Base-by-base conservation (phyloP, 129 eudicot genomes). In the Pseudognaphalium luteoalbum region DNA sequence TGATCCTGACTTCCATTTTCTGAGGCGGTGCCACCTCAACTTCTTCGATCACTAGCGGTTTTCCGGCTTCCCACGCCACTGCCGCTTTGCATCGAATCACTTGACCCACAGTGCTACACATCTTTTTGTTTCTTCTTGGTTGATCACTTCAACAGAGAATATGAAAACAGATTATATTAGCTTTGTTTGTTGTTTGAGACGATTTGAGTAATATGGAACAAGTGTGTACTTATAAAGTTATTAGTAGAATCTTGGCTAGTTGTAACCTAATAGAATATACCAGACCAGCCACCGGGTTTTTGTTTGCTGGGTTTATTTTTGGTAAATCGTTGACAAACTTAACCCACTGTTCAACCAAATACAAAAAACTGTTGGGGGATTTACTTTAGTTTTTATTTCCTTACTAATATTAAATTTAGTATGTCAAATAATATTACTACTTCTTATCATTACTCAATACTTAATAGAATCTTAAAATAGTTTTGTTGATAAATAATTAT, bases 21-120 rank as follows among this genome's bases (percentile, higher is more conserved):
- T 88, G 90, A 6, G 92, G 97, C 21, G 97, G 97, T 25, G 89
- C 92, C 77, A 88, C 97, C 85, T 88, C 96, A 35, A 91, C 92
- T 77, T 88, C 89, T 72, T 91, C 92, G 0, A 91, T 89, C 82
- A 84, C 92, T 25, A 91, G 82, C 4, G 96, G 97, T 72, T 89
- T 89, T 71, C 92, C 97, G 37, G 92, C 88, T 78, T 91, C 94
- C 94, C 97, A 88, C 6, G 97, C 94, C 75, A 91, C 94, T 35
- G 94, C 97, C 20, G 94, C 97, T 85, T 83, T 85, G 85, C 93
- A 88, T 47, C 84, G 85, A 57, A 88, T 88, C 35, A 85, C 83
- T 42, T 85, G 87, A 28, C 87, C 89, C 17, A 58, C 66, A 17
- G 84, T 80, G 78, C 72, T 80, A n/a, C 85, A 35, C 88, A 76